Percentiles rank a stretch among this genome's conserved stretches.
phyloP scores from a whole-genome alignment of 1,139 yeast genomes.

The Saccharomyces pastorianus region DNA sequence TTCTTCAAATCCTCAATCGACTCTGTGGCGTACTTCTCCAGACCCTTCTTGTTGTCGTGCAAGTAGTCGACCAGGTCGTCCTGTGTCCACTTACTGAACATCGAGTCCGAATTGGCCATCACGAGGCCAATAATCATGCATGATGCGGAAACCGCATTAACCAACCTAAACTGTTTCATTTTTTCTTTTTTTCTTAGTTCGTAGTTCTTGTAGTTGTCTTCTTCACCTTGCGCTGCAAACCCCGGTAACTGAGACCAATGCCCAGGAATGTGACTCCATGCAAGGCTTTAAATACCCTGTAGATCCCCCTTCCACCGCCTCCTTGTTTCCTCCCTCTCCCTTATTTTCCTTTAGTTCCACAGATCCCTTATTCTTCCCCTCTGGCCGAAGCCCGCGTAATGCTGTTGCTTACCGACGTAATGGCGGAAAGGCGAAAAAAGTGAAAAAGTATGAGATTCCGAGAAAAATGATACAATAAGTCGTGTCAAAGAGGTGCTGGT shows the following conservation, averaged over 20 bases:
- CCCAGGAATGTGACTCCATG: neutral
- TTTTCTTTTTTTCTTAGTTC: neutral
- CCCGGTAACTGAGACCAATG: too few relatives aligned
- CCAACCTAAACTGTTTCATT: constrained; percentile 2
- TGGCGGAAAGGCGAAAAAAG: neutral
- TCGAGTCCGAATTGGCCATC: constrained; percentile 8
- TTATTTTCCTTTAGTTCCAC: neutral
- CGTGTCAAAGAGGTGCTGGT: neutral
- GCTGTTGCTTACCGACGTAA: constrained; percentile 1
- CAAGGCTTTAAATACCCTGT: neutral
- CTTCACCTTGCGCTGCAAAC: too few relatives aligned
- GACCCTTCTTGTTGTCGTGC: constrained; percentile 34
- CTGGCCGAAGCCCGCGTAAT: neutral
- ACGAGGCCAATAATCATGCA: neutral
- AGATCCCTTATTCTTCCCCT: neutral
- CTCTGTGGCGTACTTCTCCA: constrained; percentile 15
- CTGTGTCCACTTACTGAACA: constrained; percentile 30
- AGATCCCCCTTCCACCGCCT: neutral
- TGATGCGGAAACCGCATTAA: constrained; percentile 3
- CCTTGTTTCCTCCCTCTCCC: neutral
- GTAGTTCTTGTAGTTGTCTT: neutral
- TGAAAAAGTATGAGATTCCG: neutral
- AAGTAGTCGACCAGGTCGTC: constrained; percentile 32
- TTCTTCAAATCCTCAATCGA: constrained; percentile 32
- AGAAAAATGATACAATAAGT: neutral